Evolutionary conservation across 371 early-diverging fungal genomes (phyloP), one percentile per base, ranked within the genome.

Genomic region (Lichtheimia ornata): DNA sequence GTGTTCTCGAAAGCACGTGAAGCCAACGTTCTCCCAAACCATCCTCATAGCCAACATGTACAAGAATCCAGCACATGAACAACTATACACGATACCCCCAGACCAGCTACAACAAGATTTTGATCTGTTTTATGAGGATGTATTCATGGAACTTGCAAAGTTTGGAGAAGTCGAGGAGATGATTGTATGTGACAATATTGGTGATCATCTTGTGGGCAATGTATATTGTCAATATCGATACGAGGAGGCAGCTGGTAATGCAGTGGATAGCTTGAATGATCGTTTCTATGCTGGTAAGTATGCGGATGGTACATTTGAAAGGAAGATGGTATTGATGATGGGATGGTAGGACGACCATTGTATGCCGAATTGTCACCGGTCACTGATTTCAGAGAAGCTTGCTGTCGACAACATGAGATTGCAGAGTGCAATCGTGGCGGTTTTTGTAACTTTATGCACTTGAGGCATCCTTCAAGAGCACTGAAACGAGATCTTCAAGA

Each of bases 371-470:
- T 97, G 45, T 95, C 95, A 47, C 97, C 97, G 24, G 97, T 98
- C 12, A 94, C 96, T 5, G 96, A 97, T 75, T 97, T 98, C 70
- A 86, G 93, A 56, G 98, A 98, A 84, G 98, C 97, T 5, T 94
- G 97, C 73, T 99, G 99, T 74, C 88, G 97, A 40, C 97, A 98
- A 71, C 91, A 98, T 73, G 98, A 98, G 66, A 92, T 86, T 62
- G 83, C 88, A 54, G 95, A 94, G 71, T 98, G 99, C 79, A 94
- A 90, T 63, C 93, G 97, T 40, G 97, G 97, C 25, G 98, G 97
- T 4, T 90, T 94, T 67, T 99, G 99, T 79, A 98, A 97, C 78
- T 99, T 98, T 77, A 97, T 99, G 98, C 99, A 99, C 80, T 77
- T 97, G 45, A 91, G 93, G 63, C 85, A 85, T 53, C 94, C 94